Conservation (phyloP, 495 filamentous ascomycete genomes). For the Penicillium coffeae region DNA sequence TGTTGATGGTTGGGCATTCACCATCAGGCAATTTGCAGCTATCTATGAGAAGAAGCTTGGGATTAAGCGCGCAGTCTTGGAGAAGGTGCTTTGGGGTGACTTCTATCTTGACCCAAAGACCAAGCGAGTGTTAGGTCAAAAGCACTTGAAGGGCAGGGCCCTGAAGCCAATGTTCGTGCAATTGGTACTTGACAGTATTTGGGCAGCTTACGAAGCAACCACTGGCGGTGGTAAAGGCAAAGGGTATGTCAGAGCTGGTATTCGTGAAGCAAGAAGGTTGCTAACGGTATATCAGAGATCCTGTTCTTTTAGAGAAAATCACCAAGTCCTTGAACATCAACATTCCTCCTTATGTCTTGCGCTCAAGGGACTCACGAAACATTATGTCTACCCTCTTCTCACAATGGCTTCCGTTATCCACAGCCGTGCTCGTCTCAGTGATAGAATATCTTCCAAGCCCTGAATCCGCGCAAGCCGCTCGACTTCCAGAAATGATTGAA, state of each 20-base stretch:
- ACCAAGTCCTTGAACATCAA: slow-evolving; percentile 84
- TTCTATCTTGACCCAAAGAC: slow-evolving; percentile 97
- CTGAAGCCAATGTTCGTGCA: slow-evolving; percentile 98
- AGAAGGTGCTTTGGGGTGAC: slow-evolving; percentile 96
- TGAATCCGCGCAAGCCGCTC: slow-evolving; percentile 71
- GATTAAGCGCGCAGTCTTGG: slow-evolving; percentile 83
- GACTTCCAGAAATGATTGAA: slow-evolving; percentile 73
- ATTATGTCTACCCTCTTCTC: slow-evolving; percentile 83
- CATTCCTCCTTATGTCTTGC: slow-evolving; percentile 76
- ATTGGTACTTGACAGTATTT: slow-evolving; percentile 91
- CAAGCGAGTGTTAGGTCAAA: slow-evolving; percentile 82
- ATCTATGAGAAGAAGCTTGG: slow-evolving; percentile 97
- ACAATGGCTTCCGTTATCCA: slow-evolving; percentile 89
- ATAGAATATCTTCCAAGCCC: slow-evolving; percentile 92
- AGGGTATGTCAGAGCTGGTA: slow-evolving; percentile 52
- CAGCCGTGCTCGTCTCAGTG: slow-evolving; percentile 85
- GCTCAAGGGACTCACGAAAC: slow-evolving; percentile 77
- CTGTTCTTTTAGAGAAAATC: slow-evolving; percentile 83
- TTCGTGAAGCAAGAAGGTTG: neutral
- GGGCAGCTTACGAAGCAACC: slow-evolving; percentile 94
- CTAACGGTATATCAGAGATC: slow-evolving; percentile 57
- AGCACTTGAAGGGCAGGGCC: slow-evolving; percentile 86
- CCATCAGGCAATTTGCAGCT: slow-evolving; percentile 85
- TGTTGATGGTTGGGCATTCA: slow-evolving; percentile 98
- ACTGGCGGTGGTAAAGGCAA: slow-evolving; percentile 75